A percentile compares a stretch with the other conserved stretches of the same genome.
Conservation (phyloP, 2,329 filamentous ascomycete genomes). For the Trichoderma guizhouense region DNA sequence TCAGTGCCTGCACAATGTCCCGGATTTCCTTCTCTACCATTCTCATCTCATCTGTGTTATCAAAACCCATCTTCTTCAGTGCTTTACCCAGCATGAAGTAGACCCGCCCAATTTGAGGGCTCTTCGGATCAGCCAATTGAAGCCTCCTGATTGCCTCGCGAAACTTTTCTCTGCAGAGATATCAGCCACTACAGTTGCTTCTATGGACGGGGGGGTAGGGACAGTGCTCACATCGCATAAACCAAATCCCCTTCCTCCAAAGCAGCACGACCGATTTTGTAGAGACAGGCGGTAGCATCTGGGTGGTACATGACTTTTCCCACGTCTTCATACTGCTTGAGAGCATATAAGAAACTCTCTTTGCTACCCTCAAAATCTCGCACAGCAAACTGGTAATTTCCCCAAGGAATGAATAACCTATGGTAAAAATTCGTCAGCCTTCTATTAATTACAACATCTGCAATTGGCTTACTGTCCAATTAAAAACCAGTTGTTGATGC, state of each 20-base stretch:
- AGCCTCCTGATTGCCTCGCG: neutral
- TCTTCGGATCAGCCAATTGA: neutral
- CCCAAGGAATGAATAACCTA: neutral
- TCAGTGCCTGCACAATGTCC: fast-evolving
- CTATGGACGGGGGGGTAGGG: too few species aligned
- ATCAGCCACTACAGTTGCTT: too few species aligned
- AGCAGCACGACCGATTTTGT: neutral
- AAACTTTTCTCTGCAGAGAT: neutral
- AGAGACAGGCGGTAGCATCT: neutral
- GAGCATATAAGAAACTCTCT: neutral
- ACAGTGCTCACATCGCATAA: neutral
- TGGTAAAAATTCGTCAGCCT: neutral
- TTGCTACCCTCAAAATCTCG: too few species aligned
- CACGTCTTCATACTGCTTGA: neutral
- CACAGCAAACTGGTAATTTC: too few species aligned
- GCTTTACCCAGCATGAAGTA: neutral
- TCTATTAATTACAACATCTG: neutral
- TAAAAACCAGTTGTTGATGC: neutral
- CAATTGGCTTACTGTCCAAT: neutral
- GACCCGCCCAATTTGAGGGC: neutral
- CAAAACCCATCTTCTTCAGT: neutral
- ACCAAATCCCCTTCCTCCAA: neutral
- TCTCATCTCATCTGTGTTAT: neutral
- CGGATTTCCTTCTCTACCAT: neutral
- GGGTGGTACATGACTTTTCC: neutral